Base-by-base conservation (phyloP, 306 rosid genomes). In the Malus sieversii region DNA sequence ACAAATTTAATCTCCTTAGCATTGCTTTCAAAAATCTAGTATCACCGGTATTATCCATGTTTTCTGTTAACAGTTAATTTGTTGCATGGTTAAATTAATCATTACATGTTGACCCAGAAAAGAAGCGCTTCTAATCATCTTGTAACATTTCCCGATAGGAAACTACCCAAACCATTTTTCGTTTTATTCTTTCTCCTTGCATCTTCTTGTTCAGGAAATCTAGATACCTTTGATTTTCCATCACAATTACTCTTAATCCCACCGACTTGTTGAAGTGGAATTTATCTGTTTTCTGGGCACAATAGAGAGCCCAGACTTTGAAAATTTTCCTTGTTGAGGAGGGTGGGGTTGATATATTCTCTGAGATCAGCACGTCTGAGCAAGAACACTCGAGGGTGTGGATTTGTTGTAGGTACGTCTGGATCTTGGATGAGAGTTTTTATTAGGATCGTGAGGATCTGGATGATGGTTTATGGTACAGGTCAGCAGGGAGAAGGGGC, bases 401-500 rank as follows among this genome's bases (percentile, higher is more conserved):
- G 3, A 40, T 40, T 40, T 40, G 45, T 40, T 35, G 40, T 6
- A 35, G 8, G 38, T 33, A 33, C 38, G 38, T 33, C 38, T 33
- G 38, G 38, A 35, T 35, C 40, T 35, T 35, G 40, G 45, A 22
- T 18, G 79, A 11, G n/a, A 1, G 66, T 6, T 9, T 22, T 0
- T 8, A 38, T 63, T 74, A 27, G 71, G 68, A 67, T 57, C 55
- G 30, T 11, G 38, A 44, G 62, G 77, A 71, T 73, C 70, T 66
- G 61, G 61, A 55, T 55, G 72, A 72, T 64, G 68, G 72, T 60
- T 73, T 59, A 23, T 67, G 38, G 78, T 59, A 74, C 74, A 73
- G 57, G 45, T 55, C 38, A 60, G 33, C 66, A 60, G 16, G 12
- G 73, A 25, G 40, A 51, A 33, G 30, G 65, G 79, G 60, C 75